Evolutionary conservation across 371 early-diverging fungal genomes (phyloP).

Genomic region (Catenaria anguillulae): DNA sequence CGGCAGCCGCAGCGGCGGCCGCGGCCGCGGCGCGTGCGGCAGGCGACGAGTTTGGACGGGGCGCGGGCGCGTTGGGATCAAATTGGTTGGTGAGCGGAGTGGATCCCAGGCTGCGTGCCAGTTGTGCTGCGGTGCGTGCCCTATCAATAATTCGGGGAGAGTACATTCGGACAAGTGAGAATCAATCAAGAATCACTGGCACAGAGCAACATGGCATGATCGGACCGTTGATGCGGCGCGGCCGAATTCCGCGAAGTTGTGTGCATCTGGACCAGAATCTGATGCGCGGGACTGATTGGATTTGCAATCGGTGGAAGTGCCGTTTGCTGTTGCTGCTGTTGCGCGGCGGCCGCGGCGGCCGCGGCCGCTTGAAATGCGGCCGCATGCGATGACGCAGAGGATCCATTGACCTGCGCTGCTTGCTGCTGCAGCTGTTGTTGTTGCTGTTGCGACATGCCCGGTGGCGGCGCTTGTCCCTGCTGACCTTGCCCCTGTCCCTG

Average conservation of each 20-base stretch:
- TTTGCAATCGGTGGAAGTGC: conserved; percentile 9
- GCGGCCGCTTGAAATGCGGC: too few relatives aligned
- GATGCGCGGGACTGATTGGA: conserved; percentile 36
- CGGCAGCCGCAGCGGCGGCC: conserved; percentile 14
- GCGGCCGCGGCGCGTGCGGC: conserved; percentile 14
- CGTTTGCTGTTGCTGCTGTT: not conserved
- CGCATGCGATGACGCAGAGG: too few relatives aligned
- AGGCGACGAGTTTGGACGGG: too few relatives aligned
- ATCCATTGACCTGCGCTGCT: not conserved
- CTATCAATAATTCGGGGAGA: too few relatives aligned
- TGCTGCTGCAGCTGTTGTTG: not conserved
- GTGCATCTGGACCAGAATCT: conserved; percentile 53
- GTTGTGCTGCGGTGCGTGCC: not conserved
- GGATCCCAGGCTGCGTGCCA: not conserved
- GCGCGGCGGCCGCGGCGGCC: too few relatives aligned
- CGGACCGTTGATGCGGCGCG: conserved; percentile 62
- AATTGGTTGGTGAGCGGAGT: conserved; percentile 15
- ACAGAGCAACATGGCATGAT: too few relatives aligned
- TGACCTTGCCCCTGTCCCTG: not conserved
- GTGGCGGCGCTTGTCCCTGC: not conserved
- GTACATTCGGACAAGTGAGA: too few relatives aligned
- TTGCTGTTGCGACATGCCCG: not conserved
- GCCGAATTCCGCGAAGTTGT: conserved; percentile 57
- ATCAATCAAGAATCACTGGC: too few relatives aligned
- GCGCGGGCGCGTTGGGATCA: conserved; percentile 15